Conservation (phyloP, 805 yeast genomes). For the Teunomyces atbi region DNA sequence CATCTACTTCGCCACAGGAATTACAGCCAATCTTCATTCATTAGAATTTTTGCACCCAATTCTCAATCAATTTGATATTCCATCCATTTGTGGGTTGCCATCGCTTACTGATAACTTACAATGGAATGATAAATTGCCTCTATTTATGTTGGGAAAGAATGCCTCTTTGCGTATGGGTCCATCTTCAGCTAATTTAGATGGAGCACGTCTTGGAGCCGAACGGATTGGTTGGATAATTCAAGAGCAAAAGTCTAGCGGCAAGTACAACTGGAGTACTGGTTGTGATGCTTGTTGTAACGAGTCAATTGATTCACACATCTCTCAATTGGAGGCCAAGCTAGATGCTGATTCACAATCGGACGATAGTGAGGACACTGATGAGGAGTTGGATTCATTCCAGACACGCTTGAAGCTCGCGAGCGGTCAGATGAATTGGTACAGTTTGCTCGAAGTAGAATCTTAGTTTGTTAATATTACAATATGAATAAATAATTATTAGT, state of each 20-base stretch:
- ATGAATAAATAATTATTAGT: conserved; percentile 4
- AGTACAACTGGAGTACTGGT: conserved; percentile 9
- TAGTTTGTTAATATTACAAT: not conserved
- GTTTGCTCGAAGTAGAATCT: conserved; percentile 17
- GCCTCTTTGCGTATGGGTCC: conserved; percentile 45
- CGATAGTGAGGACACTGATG: not conserved
- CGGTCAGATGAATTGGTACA: conserved; percentile 29
- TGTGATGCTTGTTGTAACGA: conserved; percentile 8
- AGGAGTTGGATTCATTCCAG: conserved; percentile 1
- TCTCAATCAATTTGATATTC: conserved; percentile 25
- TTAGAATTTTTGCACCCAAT: conserved; percentile 32
- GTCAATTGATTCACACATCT: not conserved
- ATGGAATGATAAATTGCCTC: conserved; percentile 39
- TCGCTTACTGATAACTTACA: conserved; percentile 45
- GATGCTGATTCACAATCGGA: conserved; percentile 2
- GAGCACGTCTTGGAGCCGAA: conserved; percentile 46
- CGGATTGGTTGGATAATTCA: conserved; percentile 40
- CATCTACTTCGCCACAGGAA: conserved; percentile 44
- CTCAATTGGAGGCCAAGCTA: conserved; percentile 4
- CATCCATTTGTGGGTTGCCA: conserved; percentile 36
- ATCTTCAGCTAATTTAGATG: conserved; percentile 46
- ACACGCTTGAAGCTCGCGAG: conserved; percentile 22
- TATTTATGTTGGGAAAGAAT: conserved; percentile 43
- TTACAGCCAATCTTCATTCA: conserved; percentile 25
- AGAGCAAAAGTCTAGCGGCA: conserved; percentile 13